These are phyloP conservation scores for Aspergillus thermomutatus DNA, from an alignment of 2,329 filamentous ascomycete species.

Conservation along the genomic window DNA sequence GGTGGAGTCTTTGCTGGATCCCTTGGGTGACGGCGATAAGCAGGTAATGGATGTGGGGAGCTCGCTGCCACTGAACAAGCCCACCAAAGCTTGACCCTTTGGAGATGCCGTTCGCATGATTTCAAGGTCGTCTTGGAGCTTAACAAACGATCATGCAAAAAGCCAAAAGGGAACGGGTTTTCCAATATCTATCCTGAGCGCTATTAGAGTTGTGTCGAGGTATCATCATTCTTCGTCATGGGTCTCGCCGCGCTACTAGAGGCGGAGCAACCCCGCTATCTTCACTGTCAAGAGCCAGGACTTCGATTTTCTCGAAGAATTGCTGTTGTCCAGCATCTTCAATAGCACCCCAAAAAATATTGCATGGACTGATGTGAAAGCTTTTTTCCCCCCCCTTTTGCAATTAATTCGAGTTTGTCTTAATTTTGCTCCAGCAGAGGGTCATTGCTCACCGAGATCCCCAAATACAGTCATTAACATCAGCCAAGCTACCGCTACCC, in stretches of 20 bases:
- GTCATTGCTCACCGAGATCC: not conserved
- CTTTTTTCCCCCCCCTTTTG: not conserved
- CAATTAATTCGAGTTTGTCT: not conserved
- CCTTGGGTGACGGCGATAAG: too few relatives aligned
- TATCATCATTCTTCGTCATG: not conserved
- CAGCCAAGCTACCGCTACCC: not conserved
- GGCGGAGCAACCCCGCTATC: not conserved
- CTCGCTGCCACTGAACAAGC: not conserved
- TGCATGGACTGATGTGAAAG: not conserved
- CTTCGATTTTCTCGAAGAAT: not conserved
- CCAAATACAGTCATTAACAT: not conserved
- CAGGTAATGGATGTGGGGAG: not conserved
- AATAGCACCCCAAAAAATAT: not conserved
- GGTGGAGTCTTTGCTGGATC: too few relatives aligned
- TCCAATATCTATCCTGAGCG: not conserved
- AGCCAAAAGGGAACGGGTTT: not conserved
- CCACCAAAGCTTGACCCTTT: not conserved
- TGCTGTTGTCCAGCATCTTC: not conserved
- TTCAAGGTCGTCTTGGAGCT: not conserved
- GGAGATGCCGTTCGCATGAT: not conserved
- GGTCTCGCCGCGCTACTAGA: not conserved
- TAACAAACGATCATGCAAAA: not conserved
- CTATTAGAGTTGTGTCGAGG: not conserved
- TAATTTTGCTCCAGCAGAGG: not conserved
- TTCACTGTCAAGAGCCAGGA: not conserved